phyloP scores from a whole-genome alignment of 1,284 basidiomycete species.

The Ustilago bromivora region DNA sequence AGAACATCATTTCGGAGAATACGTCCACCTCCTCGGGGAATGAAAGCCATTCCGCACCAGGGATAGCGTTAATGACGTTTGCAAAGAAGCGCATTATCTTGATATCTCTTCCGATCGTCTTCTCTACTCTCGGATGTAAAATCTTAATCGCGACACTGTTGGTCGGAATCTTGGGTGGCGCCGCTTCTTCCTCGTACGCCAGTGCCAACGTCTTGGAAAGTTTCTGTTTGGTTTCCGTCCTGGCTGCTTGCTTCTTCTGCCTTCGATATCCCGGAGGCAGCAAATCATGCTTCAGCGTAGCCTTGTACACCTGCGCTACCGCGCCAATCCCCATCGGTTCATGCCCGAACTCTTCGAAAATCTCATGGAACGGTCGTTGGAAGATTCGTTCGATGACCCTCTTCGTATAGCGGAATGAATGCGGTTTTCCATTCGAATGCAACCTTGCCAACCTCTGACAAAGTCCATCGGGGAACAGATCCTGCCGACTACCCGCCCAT shows the following conservation, averaged over 20 bases:
- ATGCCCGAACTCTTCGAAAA: constrained; percentile 90
- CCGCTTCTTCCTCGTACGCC: constrained; percentile 58
- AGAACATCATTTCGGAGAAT: constrained; percentile 97
- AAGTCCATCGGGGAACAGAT: constrained; percentile 92
- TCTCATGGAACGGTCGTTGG: constrained; percentile 77
- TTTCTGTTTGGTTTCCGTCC: constrained; percentile 28
- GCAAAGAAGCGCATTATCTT: constrained; percentile 96
- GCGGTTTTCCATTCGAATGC: constrained; percentile 89
- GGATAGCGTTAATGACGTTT: constrained; percentile 80
- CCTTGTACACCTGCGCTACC: constrained; percentile 94
- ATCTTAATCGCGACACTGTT: constrained; percentile 91
- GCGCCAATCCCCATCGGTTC: constrained; percentile 95
- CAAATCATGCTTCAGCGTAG: constrained; percentile 83
- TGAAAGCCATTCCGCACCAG: constrained; percentile 96
- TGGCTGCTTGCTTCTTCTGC: constrained; percentile 37
- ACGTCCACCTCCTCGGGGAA: constrained; percentile 94
- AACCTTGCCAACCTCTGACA: constrained; percentile 87
- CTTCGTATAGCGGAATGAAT: constrained; percentile 85
- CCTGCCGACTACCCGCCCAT: constrained; percentile 96
- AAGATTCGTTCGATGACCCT: constrained; percentile 87
- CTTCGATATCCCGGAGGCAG: constrained; percentile 75
- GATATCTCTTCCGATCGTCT: constrained; percentile 87
- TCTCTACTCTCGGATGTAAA: constrained; percentile 81
- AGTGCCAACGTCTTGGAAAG: constrained; percentile 57
- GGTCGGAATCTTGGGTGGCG: constrained; percentile 59